phyloP scores from a whole-genome alignment of 495 filamentous ascomycete species.

The Daldinia bambusicola region DNA sequence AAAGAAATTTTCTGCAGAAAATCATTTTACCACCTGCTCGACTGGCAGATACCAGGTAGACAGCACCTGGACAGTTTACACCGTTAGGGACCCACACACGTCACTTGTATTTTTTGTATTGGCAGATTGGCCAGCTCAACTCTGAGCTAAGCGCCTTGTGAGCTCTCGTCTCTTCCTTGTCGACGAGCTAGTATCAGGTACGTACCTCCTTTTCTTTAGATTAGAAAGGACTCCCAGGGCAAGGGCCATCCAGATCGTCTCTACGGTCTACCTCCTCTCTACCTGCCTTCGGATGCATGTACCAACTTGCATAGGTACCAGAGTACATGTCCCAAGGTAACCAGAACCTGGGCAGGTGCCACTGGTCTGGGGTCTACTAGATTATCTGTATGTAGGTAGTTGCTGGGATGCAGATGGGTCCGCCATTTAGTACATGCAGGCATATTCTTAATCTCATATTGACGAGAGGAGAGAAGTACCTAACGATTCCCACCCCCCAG shows the following conservation, averaged over 20 bases:
- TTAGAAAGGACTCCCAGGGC: slow-evolving; percentile 1
- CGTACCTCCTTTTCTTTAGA: slow-evolving; percentile 3
- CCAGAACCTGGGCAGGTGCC: slow-evolving; percentile 20
- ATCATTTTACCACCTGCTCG: neutral
- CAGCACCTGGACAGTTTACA: slow-evolving; percentile 9
- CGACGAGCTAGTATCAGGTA: slow-evolving; percentile 2
- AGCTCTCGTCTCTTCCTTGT: slow-evolving; percentile 30
- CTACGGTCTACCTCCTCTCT: slow-evolving; percentile 3
- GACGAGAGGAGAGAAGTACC: slow-evolving; percentile 20
- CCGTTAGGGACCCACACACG: slow-evolving; percentile 14
- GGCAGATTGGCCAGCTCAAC: slow-evolving; percentile 4
- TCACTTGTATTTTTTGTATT: slow-evolving; percentile 11
- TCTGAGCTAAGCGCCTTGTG: slow-evolving; percentile 11
- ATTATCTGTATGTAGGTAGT: slow-evolving; percentile 21
- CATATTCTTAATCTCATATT: slow-evolving; percentile 39
- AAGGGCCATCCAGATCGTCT: neutral
- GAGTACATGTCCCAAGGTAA: slow-evolving; percentile 6
- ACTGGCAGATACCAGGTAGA: slow-evolving; percentile 2
- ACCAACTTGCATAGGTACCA: slow-evolving; percentile 16
- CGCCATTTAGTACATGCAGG: slow-evolving; percentile 15
- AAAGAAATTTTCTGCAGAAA: neutral
- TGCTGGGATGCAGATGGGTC: slow-evolving; percentile 24
- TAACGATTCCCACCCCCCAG: slow-evolving; percentile 16
- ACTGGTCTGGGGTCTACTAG: slow-evolving; percentile 23
- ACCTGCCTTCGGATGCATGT: neutral